A percentile compares a stretch with the other conserved stretches of the same genome.
Evolutionary conservation across 2,329 filamentous ascomycete species (phyloP).

Genomic region (Alternaria sp.): DNA sequence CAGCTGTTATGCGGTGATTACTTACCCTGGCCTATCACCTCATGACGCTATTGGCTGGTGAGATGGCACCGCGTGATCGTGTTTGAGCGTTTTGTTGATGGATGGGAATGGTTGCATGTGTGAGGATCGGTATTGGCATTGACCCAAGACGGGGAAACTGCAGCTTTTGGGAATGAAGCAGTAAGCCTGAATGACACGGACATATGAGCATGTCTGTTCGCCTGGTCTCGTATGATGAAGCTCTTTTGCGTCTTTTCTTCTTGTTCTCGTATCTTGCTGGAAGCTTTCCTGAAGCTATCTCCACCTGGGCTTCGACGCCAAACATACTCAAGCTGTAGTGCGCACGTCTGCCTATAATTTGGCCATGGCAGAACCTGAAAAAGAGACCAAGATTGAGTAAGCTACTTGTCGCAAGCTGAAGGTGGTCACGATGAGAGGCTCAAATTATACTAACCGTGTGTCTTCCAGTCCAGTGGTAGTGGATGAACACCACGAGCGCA

Average conservation of each 20-base stretch:
- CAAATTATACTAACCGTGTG: conserved; percentile 2
- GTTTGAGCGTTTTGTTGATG: neutral
- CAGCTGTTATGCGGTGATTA: neutral
- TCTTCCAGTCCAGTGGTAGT: conserved; percentile 19
- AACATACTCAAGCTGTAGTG: neutral
- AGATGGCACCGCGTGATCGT: conserved; percentile 2
- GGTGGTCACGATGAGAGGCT: too few species aligned
- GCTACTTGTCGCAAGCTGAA: neutral
- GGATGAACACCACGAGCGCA: conserved; percentile 24
- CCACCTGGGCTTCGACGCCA: neutral
- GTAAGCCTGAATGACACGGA: neutral
- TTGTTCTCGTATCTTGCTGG: neutral
- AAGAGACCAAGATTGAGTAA: conserved; percentile 27
- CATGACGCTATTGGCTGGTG: neutral
- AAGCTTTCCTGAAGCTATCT: neutral
- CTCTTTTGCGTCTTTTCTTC: neutral
- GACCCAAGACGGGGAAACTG: neutral
- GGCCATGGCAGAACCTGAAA: conserved; percentile 20
- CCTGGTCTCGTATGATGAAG: neutral
- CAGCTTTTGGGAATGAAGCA: neutral
- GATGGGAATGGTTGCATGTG: neutral
- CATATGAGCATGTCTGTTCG: neutral
- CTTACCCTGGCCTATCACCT: neutral
- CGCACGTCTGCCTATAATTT: neutral
- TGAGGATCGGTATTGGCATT: neutral